These are phyloP conservation scores for Hypericum perforatum DNA, from an alignment of 345 rosid genomes.

Conservation along the genomic window DNA sequence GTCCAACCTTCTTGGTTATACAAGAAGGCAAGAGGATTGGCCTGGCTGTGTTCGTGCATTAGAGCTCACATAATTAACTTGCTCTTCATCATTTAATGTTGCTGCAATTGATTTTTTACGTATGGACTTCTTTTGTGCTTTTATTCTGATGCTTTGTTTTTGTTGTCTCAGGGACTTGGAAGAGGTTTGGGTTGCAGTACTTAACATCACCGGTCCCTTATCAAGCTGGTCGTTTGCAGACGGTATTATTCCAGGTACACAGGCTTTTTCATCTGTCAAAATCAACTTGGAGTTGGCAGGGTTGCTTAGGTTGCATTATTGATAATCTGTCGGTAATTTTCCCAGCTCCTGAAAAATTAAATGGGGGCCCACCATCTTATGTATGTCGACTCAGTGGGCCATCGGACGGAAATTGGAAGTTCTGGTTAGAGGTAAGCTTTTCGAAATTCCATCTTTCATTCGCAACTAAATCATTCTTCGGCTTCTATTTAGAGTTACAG, in stretches of 20 bases:
- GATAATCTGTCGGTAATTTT: slow-evolving; percentile 2
- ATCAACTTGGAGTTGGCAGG: background rate
- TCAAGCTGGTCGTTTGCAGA: slow-evolving; percentile 93
- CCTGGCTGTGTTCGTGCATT: too few relatives aligned
- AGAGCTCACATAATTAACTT: too few relatives aligned
- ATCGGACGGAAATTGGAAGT: slow-evolving; percentile 65
- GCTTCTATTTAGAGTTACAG: background rate
- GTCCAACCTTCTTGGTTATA: too few relatives aligned
- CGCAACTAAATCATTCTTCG: background rate
- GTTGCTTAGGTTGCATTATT: background rate
- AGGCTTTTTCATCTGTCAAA: background rate
- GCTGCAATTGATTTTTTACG: too few relatives aligned
- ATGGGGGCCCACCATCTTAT: slow-evolving; percentile 75
- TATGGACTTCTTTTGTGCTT: too few relatives aligned
- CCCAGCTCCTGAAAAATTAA: slow-evolving; percentile 53
- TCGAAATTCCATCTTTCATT: background rate
- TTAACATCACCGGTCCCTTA: slow-evolving; percentile 87
- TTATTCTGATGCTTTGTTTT: background rate
- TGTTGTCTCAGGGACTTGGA: slow-evolving; percentile 53
- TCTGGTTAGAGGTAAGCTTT: slow-evolving; percentile 74
- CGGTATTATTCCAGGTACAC: slow-evolving; percentile 54
- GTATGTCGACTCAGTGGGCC: slow-evolving; percentile 74
- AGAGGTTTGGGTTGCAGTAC: slow-evolving; percentile 88
- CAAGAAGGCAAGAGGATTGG: too few relatives aligned
- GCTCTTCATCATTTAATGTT: too few relatives aligned